Conservation (phyloP, 2,329 filamentous ascomycete genomes). For the Aureobasidium sp. region DNA sequence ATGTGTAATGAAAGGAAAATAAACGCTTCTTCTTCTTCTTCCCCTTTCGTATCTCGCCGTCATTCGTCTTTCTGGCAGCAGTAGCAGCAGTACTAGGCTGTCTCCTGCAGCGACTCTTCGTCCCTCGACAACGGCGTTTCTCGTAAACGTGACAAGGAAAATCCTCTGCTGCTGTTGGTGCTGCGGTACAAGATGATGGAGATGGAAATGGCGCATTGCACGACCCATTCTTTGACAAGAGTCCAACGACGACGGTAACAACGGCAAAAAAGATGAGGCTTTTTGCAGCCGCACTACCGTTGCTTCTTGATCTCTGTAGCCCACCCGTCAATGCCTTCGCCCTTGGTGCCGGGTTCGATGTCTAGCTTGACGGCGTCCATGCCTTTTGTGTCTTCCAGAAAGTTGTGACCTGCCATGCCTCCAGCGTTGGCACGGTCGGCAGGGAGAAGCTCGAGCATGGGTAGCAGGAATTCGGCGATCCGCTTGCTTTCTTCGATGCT, state of each 20-base stretch:
- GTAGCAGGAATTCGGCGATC: constrained; percentile 74
- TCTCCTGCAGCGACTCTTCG: constrained; percentile 10
- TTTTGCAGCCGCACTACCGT: constrained; percentile 43
- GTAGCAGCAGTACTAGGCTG: too few relatives aligned
- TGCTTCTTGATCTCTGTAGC: constrained; percentile 75
- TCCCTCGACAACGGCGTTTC: constrained; percentile 12
- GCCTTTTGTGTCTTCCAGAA: constrained; percentile 76
- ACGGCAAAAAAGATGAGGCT: too few relatives aligned
- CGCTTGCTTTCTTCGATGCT: constrained; percentile 70
- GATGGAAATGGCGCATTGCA: neutral
- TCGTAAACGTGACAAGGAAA: constrained; percentile 11
- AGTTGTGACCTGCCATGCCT: constrained; percentile 81
- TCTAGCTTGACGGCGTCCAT: constrained; percentile 77
- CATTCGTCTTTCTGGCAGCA: neutral
- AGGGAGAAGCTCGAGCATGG: constrained; percentile 85
- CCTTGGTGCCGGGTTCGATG: constrained; percentile 70
- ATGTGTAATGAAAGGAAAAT: too few relatives aligned
- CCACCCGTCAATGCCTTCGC: constrained; percentile 94
- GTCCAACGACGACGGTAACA: neutral
- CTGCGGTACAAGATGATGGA: constrained; percentile 6
- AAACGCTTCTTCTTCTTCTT: neutral
- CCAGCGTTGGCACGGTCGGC: constrained; percentile 90
- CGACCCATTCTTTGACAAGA: neutral
- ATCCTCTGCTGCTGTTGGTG: neutral
- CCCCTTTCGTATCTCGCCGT: neutral